These are phyloP conservation scores for Cladophialophora yegresii DNA, from an alignment of 2,329 filamentous ascomycete genomes.

Conservation along the genomic window DNA sequence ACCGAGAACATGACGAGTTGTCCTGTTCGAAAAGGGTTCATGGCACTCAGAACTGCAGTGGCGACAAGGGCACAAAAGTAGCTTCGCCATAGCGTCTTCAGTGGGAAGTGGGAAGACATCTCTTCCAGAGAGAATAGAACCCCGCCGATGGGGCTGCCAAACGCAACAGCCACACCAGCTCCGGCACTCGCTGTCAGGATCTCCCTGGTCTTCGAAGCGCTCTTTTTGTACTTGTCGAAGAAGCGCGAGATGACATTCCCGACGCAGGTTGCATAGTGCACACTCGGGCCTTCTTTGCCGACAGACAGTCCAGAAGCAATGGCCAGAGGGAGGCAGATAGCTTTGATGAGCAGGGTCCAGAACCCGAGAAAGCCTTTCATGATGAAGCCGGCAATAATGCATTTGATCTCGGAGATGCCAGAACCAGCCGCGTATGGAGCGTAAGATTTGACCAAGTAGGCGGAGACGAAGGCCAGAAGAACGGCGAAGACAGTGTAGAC, in stretches of 20 bases:
- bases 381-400: conserved; percentile 96
- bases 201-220: conserved; percentile 91
- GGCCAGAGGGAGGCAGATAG: conserved; percentile 81
- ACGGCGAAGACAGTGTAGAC: conserved; percentile 85
- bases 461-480: conserved; percentile 78
- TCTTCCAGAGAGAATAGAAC: conserved; percentile 97
- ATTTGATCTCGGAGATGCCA: conserved; percentile 98
- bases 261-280: conserved; percentile 98
- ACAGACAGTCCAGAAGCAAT: conserved; percentile 94
- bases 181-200: conserved; percentile 93
- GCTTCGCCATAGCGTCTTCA: conserved; percentile 97
- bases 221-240: conserved; percentile 88
- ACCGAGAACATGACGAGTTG: conserved; percentile 99
- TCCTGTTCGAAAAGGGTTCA: conserved; percentile 97
- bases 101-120: conserved; percentile 93
- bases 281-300: conserved; percentile 94
- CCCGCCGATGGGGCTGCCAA: conserved; percentile 94
- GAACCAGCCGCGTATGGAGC: conserved; percentile 95
- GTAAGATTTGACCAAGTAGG: conserved; percentile 82
- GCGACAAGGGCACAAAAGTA: conserved; percentile 97
- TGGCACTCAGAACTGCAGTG: conserved; percentile 85
- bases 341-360: conserved; percentile 93
- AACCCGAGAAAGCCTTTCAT: conserved; percentile 97
- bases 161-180: conserved; percentile 92
- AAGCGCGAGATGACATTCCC: conserved; percentile 93